Evolutionary conservation across 2,329 filamentous ascomycete genomes (phyloP).

Genomic region (Epichloe scottii): DNA sequence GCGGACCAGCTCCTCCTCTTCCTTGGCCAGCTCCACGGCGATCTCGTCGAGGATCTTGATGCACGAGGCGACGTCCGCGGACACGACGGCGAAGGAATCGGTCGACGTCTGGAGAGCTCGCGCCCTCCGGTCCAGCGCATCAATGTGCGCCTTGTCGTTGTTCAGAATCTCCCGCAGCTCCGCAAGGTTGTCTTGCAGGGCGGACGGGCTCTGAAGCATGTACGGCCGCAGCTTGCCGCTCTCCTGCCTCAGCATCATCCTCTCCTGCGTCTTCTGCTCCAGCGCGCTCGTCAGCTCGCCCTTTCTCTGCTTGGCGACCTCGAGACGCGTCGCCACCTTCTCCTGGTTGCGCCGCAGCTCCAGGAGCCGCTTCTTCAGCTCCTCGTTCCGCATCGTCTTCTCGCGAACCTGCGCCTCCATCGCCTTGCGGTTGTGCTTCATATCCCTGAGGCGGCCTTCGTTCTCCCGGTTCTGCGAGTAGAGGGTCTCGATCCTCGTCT

Average conservation of each 20-base stretch:
- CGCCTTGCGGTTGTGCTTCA: constrained; percentile 65
- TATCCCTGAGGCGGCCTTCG: constrained; percentile 65
- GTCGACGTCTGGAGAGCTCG: constrained; percentile 82
- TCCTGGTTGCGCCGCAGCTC: constrained; percentile 76
- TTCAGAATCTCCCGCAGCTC: constrained; percentile 71
- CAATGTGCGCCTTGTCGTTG: constrained; percentile 72
- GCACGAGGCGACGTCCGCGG: constrained; percentile 74
- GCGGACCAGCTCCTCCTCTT: constrained; percentile 77
- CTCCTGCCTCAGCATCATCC: constrained; percentile 65
- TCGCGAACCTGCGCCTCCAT: constrained; percentile 75
- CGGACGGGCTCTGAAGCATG: constrained; percentile 74
- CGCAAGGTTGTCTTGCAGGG: constrained; percentile 67
- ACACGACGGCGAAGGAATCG: constrained; percentile 77
- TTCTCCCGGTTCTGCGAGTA: constrained; percentile 81
- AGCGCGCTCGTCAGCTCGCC: constrained; percentile 57
- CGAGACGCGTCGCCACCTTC: constrained; percentile 67
- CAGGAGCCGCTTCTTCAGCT: constrained; percentile 68
- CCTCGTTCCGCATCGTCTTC: constrained; percentile 75
- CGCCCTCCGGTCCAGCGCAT: constrained; percentile 74
- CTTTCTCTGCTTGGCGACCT: constrained; percentile 73
- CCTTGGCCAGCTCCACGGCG: constrained; percentile 68
- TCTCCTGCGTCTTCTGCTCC: constrained; percentile 58
- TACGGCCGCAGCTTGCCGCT: constrained; percentile 85
- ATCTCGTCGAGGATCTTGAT: constrained; percentile 86
- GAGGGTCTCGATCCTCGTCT: constrained; percentile 74